These are phyloP conservation scores for Purpureocillium lavendulum DNA, from an alignment of 2,329 filamentous ascomycete species.

Conservation along the genomic window DNA sequence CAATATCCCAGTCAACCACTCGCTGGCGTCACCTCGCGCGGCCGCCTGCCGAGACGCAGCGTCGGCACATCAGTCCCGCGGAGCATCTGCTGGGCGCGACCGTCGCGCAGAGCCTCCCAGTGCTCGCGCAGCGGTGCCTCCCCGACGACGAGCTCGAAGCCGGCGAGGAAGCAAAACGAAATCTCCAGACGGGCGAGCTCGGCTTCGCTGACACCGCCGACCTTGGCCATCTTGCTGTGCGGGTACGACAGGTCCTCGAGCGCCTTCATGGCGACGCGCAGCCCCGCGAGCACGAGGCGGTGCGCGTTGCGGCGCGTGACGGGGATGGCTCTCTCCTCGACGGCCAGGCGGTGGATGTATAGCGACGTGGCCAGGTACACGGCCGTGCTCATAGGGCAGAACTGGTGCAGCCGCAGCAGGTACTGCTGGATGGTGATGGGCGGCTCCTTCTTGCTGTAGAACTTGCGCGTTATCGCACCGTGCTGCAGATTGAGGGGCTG, in stretches of 20 bases:
- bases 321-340: constrained; percentile 68
- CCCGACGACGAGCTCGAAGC: constrained; percentile 65
- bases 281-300: constrained; percentile 71
- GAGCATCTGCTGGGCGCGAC: constrained; percentile 16
- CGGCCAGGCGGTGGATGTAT: constrained; percentile 78
- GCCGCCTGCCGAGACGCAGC: constrained; percentile 15
- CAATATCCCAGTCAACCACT: not conserved
- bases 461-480: constrained; percentile 80
- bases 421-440: constrained; percentile 80
- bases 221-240: constrained; percentile 73
- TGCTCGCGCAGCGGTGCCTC: constrained; percentile 23
- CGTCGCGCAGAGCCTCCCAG: constrained; percentile 22
- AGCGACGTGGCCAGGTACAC: constrained; percentile 85
- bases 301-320: constrained; percentile 82
- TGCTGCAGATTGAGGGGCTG: constrained; percentile 72
- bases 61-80: constrained; percentile 18
- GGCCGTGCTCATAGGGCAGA: constrained; percentile 87
- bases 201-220: constrained; percentile 76
- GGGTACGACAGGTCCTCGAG: constrained; percentile 88
- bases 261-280: constrained; percentile 87
- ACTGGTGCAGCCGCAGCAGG: constrained; percentile 75
- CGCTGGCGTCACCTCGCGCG: constrained; percentile 5
- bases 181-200: constrained; percentile 84
- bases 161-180: constrained; percentile 78
- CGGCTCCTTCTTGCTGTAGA: constrained; percentile 83